phyloP scores from a whole-genome alignment of 495 filamentous ascomycete species.

The Penicillium silybi region DNA sequence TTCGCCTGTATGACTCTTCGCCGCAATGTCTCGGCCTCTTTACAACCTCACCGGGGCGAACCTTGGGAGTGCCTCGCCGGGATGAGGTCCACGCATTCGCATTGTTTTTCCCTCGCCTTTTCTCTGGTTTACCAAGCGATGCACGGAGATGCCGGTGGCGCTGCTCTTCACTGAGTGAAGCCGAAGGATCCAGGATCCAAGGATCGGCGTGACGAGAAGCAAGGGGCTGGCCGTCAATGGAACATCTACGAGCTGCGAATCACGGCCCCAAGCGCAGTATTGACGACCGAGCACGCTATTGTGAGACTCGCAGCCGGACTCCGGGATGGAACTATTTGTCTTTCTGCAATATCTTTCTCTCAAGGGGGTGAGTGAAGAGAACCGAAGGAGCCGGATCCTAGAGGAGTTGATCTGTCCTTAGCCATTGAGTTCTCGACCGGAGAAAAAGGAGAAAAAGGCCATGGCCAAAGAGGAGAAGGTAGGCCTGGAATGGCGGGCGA shows the following conservation, averaged over 20 bases:
- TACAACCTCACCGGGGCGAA: slow-evolving; percentile 9
- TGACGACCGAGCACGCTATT: slow-evolving; percentile 11
- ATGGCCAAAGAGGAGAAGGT: slow-evolving; percentile 6
- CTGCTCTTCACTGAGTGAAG: neutral
- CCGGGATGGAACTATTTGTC: neutral
- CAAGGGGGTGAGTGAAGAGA: neutral
- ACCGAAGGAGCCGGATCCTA: neutral
- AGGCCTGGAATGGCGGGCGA: slow-evolving; percentile 12
- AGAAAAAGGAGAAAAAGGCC: slow-evolving; percentile 1
- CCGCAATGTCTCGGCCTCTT: slow-evolving; percentile 20
- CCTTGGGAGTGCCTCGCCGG: neutral
- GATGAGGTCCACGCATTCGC: neutral
- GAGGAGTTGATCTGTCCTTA: neutral
- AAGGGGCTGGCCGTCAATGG: slow-evolving; percentile 21
- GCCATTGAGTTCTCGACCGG: slow-evolving; percentile 19
- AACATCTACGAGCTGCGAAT: slow-evolving; percentile 1
- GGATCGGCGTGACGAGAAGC: slow-evolving; percentile 20
- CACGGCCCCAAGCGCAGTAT: slow-evolving; percentile 2
- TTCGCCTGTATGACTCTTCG: slow-evolving; percentile 14
- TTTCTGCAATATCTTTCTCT: neutral
- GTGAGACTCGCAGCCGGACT: slow-evolving; percentile 7
- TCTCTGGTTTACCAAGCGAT: neutral
- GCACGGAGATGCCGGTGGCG: neutral
- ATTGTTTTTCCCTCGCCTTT: too few species aligned
- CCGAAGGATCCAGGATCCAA: slow-evolving; percentile 6